Conservation (phyloP, 225 moss, liverwort and hornwort genomes). For the Marchantia polymorpha region DNA sequence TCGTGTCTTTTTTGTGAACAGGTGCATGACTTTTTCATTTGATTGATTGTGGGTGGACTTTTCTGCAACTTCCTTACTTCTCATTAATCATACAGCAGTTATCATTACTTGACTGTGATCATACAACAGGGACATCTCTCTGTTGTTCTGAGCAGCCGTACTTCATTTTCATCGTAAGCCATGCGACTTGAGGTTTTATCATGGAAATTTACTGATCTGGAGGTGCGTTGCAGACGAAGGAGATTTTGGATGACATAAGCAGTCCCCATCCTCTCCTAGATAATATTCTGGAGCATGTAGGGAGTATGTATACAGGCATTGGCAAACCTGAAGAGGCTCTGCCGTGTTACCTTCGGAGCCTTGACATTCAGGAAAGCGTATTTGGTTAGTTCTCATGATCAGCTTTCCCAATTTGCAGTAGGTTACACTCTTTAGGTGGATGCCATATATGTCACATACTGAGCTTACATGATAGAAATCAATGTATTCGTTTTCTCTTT, state of each 20-base stretch:
- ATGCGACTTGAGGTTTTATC: neutral
- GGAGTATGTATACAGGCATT: conserved; percentile 73
- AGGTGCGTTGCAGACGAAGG: conserved; percentile 51
- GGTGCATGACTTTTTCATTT: neutral
- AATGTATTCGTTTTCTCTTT: no score
- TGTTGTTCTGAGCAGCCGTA: neutral
- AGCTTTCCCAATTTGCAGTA: neutral
- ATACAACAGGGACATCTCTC: neutral
- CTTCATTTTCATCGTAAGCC: no score
- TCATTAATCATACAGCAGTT: no score
- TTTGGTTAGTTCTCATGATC: conserved; percentile 48
- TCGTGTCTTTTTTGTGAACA: neutral
- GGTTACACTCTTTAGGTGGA: neutral
- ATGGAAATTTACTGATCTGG: neutral
- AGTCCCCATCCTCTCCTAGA: conserved; percentile 62
- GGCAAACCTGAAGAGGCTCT: conserved; percentile 76
- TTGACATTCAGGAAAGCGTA: conserved; percentile 69
- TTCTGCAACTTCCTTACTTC: neutral
- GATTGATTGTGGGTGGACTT: neutral
- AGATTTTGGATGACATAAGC: conserved; percentile 52
- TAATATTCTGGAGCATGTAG: conserved; percentile 78
- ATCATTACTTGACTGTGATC: no score
- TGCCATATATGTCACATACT: no score
- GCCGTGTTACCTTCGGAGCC: conserved; percentile 55
- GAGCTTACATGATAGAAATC: neutral